Conservation (phyloP, 805 yeast species). For the Lachancea nothofagi region DNA sequence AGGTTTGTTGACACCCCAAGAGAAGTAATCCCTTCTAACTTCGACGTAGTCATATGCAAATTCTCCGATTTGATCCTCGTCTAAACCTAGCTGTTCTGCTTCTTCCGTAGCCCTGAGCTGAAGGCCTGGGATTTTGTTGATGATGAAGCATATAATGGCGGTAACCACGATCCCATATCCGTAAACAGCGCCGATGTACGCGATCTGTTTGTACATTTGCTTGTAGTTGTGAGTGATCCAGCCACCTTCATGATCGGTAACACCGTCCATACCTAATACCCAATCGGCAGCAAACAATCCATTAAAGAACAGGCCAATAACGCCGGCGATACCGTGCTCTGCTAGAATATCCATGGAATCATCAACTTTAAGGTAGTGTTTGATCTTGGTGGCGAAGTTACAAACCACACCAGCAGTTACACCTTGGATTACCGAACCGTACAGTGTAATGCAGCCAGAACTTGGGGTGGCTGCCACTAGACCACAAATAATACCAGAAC, state of each 20-base stretch:
- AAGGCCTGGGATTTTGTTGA: conserved; percentile 77
- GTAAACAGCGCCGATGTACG: conserved; percentile 65
- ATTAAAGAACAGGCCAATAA: conserved; percentile 83
- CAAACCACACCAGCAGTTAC: conserved; percentile 75
- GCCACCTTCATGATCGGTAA: conserved; percentile 81
- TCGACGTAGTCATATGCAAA: conserved; percentile 98
- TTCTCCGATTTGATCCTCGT: conserved; percentile 96
- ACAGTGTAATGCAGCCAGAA: conserved; percentile 83
- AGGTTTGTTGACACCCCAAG: conserved; percentile 37
- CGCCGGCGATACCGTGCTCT: conserved; percentile 98
- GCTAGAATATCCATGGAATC: conserved; percentile 94
- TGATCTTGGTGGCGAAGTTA: conserved; percentile 84
- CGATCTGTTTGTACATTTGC: conserved; percentile 86
- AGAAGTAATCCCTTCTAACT: conserved; percentile 82
- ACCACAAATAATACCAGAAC: conserved; percentile 95
- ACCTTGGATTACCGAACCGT: conserved; percentile 87
- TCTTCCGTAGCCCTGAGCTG: conserved; percentile 74
- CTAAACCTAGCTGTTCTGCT: conserved; percentile 86
- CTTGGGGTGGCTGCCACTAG: conserved; percentile 96
- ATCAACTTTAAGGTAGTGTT: conserved; percentile 74
- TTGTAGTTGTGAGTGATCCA: conserved; percentile 89
- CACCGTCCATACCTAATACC: conserved; percentile 87
- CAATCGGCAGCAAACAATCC: conserved; percentile 82
- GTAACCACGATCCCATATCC: conserved; percentile 78
- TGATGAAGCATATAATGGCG: conserved; percentile 63